phyloP scores from a whole-genome alignment of 495 filamentous ascomycete genomes.

The Hypomontagnella submonticulosa region DNA sequence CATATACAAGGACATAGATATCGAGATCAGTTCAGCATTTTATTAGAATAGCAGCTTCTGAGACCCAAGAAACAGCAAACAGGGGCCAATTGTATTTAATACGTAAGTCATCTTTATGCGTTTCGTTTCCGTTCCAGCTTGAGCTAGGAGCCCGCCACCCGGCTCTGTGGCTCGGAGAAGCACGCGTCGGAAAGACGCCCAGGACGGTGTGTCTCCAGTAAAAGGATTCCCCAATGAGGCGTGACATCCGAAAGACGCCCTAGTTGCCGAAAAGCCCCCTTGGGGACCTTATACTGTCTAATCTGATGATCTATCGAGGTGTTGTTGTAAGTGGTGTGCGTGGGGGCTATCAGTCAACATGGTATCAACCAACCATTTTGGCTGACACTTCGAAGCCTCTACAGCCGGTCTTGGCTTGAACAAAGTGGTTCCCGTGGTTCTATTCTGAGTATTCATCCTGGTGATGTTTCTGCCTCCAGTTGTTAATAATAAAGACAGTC shows the following conservation, averaged over 20 bases:
- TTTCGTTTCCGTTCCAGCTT: slow-evolving; percentile 39
- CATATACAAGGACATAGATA: no score
- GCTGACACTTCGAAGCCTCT: no score
- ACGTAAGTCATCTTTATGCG: slow-evolving; percentile 32
- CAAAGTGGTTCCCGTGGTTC: neutral
- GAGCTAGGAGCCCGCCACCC: slow-evolving; percentile 6
- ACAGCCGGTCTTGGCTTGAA: neutral
- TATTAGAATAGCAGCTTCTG: no score
- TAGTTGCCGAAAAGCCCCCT: slow-evolving; percentile 15
- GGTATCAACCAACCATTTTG: neutral
- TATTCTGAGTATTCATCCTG: neutral
- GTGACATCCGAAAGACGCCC: slow-evolving; percentile 8
- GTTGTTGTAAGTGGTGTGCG: no score
- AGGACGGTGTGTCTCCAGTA: slow-evolving; percentile 15
- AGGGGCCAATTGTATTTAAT: slow-evolving; percentile 8
- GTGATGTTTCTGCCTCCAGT: neutral
- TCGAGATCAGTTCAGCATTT: no score
- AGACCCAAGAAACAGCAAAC: neutral
- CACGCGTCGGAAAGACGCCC: neutral
- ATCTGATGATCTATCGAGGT: slow-evolving; percentile 19
- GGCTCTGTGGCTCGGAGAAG: slow-evolving; percentile 22
- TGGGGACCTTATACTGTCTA: slow-evolving; percentile 2
- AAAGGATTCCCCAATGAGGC: slow-evolving; percentile 23
- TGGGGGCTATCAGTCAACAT: neutral
- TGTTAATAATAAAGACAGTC: neutral